These are phyloP conservation scores for Pholiota adiposa DNA, from an alignment of 1,284 basidiomycete genomes.

Conservation along the genomic window DNA sequence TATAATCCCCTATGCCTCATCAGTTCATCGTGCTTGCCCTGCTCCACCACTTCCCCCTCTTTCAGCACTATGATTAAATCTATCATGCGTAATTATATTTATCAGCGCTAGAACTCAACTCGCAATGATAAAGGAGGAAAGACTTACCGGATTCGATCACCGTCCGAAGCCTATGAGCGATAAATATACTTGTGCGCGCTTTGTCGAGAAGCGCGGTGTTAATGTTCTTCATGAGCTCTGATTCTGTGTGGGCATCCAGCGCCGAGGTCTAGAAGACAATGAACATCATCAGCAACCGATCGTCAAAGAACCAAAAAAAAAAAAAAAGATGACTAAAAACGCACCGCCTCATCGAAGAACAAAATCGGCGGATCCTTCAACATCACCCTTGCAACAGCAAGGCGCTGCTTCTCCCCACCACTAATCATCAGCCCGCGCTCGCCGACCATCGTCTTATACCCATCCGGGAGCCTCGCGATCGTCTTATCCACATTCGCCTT, in stretches of 20 bases:
- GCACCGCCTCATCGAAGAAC: slow-evolving; percentile 97
- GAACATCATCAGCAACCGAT: slow-evolving; percentile 1
- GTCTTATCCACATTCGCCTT: slow-evolving; percentile 90
- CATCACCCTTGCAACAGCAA: slow-evolving; percentile 92
- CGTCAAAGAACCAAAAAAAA: slow-evolving; percentile 3
- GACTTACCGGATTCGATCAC: slow-evolving; percentile 81
- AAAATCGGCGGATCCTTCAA: slow-evolving; percentile 94
- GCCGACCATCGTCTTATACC: slow-evolving; percentile 91
- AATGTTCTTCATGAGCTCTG: slow-evolving; percentile 95
- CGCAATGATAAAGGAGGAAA: not conserved
- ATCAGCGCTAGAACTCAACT: not conserved
- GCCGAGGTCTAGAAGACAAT: slow-evolving; percentile 78
- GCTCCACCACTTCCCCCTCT: slow-evolving; percentile 85
- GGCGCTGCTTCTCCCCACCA: slow-evolving; percentile 95
- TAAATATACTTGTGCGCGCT: slow-evolving; percentile 91
- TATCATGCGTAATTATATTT: slow-evolving; percentile 27
- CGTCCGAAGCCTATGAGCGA: slow-evolving; percentile 90
- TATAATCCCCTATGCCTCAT: slow-evolving; percentile 78
- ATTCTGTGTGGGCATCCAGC: slow-evolving; percentile 92
- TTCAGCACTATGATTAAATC: slow-evolving; percentile 91
- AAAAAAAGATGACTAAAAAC: too few relatives aligned
- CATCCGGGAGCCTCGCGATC: slow-evolving; percentile 81
- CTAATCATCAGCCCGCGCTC: slow-evolving; percentile 98
- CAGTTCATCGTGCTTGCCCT: slow-evolving; percentile 91
- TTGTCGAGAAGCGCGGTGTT: slow-evolving; percentile 79